Evolutionary conservation across 768 basidiomycete species (phyloP), one percentile per base, ranked within the genome.

Genomic region (Lactarius sp.): DNA sequence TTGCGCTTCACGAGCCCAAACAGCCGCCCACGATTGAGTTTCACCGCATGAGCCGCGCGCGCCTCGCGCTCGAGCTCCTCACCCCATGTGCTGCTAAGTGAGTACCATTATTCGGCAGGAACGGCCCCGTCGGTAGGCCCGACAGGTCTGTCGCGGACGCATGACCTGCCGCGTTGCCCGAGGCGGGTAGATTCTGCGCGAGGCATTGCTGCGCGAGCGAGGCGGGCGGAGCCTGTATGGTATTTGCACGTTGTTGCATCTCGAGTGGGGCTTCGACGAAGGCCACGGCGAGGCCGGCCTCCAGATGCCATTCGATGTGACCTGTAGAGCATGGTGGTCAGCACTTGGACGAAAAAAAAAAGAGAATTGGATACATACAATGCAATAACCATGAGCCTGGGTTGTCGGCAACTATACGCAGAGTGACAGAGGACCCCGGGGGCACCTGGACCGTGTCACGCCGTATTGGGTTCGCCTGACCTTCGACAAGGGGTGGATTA

Each of bases 371-470:
- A 54, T 57, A 77, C 86, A 59, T 70, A 87, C 86, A 93, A 73
- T 92, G 90, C 72, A 93, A 82, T 66, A 93, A 74, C 90, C 92
- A 95, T 9, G 82, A 85, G 12, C 96, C 96, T 1, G 96, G 96
- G 75, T 98, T 98, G 73, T 98, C 91, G 1, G 92, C 92, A 52
- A 87, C 77, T 69, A 94, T 74, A 22, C 93, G 85, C 51, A 99
- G 75, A 0, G 89, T 90, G 10, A 82, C 88, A 3, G 85, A 85
- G 20, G 81, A 75, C 62, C 79, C 80, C 4, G 84, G 80, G 3
- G 90, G 88, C 55, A 97, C 83, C 60, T 85, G 82, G 16, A 96
- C 77, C 0, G 93, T 95, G 74, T 99, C 96, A 46, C 96, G 83
- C n/a, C 93, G 85, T 70, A 95, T 84, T 2, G 95, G 96, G 76